These are phyloP conservation scores for Ogataea degrootiae DNA, from an alignment of 805 yeast genomes.

Conservation along the genomic window DNA sequence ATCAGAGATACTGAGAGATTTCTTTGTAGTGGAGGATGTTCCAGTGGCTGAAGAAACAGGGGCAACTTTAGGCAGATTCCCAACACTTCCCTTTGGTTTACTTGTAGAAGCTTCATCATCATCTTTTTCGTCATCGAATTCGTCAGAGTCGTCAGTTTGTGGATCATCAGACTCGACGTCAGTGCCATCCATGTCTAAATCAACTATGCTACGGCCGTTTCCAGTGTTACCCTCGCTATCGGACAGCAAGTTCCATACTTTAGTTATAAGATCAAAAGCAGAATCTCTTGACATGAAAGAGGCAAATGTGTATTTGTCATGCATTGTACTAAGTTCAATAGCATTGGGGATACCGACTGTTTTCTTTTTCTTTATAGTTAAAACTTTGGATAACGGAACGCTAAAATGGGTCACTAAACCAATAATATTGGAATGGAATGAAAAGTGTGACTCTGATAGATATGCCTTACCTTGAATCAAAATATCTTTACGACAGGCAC, in stretches of 20 bases:
- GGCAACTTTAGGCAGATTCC: too few relatives aligned
- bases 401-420: conserved; percentile 60
- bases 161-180: conserved; percentile 34
- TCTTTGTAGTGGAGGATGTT: too few relatives aligned
- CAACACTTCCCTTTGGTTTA: neutral
- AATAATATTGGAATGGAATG: conserved; percentile 61
- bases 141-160: conserved; percentile 21
- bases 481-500: conserved; percentile 64
- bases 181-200: conserved; percentile 20
- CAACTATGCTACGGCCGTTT: conserved; percentile 14
- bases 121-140: conserved; percentile 18
- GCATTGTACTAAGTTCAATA: conserved; percentile 56
- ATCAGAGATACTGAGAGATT: neutral
- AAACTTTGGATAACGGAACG: conserved; percentile 57
- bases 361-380: conserved; percentile 57
- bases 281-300: conserved; percentile 59
- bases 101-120: conserved; percentile 11
- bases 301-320: conserved; percentile 60
- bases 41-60: too few relatives aligned
- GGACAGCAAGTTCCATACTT: conserved; percentile 51
- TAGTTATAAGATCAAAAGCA: conserved; percentile 45
- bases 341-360: conserved; percentile 71
- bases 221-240: conserved; percentile 20
- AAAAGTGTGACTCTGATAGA: conserved; percentile 46
- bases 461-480: conserved; percentile 64